Percentiles rank a stretch among this genome's conserved stretches.
Evolutionary conservation across 345 rosid species (phyloP).

Genomic region (Salix purpurea): DNA sequence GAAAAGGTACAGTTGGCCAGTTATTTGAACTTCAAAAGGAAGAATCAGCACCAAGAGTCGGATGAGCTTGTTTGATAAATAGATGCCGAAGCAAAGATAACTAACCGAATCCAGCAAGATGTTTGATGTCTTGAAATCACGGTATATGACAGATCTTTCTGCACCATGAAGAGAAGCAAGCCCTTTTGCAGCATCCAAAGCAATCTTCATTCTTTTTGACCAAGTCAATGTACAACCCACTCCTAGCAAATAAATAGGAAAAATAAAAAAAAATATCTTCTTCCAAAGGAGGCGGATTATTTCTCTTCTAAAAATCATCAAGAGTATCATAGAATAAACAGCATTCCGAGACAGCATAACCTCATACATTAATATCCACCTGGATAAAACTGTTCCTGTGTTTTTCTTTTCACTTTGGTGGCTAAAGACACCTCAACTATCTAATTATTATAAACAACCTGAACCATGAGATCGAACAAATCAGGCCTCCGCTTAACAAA

Average conservation of each 20-base stretch:
- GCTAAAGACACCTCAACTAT: background rate
- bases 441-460: background rate
- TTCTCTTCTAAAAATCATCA: background rate
- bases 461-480: background rate
- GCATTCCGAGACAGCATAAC: background rate
- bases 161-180: conserved; percentile 96
- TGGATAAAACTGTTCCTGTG: background rate
- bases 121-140: conserved; percentile 96
- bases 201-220: conserved; percentile 92
- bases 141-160: conserved; percentile 82
- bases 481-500: background rate
- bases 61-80: background rate
- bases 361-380: background rate
- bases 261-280: conserved; percentile 1
- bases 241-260: conserved; percentile 44
- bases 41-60: background rate
- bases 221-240: conserved; percentile 85
- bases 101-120: conserved; percentile 80
- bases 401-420: background rate
- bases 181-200: conserved; percentile 86
- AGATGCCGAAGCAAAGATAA: background rate
- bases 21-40: background rate
- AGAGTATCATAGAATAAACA: background rate
- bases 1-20: background rate
- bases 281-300: background rate